Evolutionary conservation across 306 rosid genomes (phyloP).

Genomic region (Inga oerstediana): DNA sequence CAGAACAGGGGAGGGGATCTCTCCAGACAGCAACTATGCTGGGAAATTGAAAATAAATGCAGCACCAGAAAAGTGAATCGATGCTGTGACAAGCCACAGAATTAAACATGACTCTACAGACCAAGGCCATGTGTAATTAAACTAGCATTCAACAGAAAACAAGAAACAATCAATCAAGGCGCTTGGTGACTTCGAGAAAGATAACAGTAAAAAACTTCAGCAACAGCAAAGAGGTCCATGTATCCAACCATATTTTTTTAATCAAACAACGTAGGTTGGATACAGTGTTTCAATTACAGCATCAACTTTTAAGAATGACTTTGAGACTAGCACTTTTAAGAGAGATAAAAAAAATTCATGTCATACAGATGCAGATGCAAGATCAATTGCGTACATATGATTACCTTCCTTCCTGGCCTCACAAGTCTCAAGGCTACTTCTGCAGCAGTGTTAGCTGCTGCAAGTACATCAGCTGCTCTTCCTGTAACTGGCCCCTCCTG

Average conservation of each 20-base stretch:
- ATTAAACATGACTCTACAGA: neutral
- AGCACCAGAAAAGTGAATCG: neutral
- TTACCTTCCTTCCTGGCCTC: conserved; percentile 88
- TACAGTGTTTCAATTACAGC: neutral
- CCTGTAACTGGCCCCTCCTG: conserved; percentile 81
- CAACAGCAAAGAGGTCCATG: neutral
- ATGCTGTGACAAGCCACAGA: neutral
- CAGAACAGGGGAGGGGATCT: neutral
- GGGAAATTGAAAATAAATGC: neutral
- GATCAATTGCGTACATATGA: neutral
- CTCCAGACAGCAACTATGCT: too few species aligned
- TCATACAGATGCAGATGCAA: neutral
- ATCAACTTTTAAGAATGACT: too few species aligned
- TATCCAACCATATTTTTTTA: neutral
- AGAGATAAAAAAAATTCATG: neutral
- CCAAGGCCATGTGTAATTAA: neutral
- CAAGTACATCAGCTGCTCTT: conserved; percentile 86
- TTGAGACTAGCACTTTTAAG: too few species aligned
- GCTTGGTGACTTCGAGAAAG: neutral
- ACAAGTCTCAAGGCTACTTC: conserved; percentile 96
- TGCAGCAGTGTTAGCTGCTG: conserved; percentile 95
- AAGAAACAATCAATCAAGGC: neutral
- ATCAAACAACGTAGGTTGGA: neutral
- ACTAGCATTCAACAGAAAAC: neutral
- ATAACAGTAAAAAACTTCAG: neutral